phyloP scores from a whole-genome alignment of 106 monocot species.

The Acorus gramineus region DNA sequence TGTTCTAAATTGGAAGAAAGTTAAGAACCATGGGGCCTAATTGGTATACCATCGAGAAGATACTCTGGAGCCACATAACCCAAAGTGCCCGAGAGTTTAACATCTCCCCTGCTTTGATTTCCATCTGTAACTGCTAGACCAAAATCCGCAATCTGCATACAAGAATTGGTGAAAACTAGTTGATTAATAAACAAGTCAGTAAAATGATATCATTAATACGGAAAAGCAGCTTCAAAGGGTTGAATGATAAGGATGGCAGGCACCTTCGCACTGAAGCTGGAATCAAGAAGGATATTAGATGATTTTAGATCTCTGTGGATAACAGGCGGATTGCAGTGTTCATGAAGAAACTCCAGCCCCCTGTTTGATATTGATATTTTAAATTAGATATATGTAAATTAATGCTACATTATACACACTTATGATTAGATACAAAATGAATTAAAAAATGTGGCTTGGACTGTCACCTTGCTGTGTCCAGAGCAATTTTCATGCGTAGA shows the following conservation, averaged over 20 bases:
- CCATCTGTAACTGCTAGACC: conserved; percentile 60
- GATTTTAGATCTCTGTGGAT: conserved; percentile 95
- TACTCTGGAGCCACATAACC: conserved; percentile 89
- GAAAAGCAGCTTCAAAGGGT: no score
- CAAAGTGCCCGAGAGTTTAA: conserved; percentile 60
- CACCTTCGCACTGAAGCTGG: conserved; percentile 85
- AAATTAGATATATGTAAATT: neutral
- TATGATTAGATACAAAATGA: neutral
- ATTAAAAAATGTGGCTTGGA: neutral
- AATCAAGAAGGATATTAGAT: conserved; percentile 90
- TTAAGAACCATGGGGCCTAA: no score
- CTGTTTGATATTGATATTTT: conserved; percentile 20
- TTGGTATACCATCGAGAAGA: conserved; percentile 58
- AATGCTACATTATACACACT: conserved; percentile 3
- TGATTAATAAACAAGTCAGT: no score
- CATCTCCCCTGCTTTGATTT: conserved; percentile 35
- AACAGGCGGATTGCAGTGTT: conserved; percentile 64
- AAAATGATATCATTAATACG: no score
- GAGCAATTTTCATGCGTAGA: conserved; percentile 92
- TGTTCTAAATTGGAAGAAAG: no score
- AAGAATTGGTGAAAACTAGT: neutral
- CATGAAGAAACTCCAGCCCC: conserved; percentile 92
- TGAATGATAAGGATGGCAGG: neutral
- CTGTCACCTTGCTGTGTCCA: conserved; percentile 77
- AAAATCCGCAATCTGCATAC: conserved; percentile 78